phyloP scores from a whole-genome alignment of 345 rosid genomes.

The Psidium guajava region DNA sequence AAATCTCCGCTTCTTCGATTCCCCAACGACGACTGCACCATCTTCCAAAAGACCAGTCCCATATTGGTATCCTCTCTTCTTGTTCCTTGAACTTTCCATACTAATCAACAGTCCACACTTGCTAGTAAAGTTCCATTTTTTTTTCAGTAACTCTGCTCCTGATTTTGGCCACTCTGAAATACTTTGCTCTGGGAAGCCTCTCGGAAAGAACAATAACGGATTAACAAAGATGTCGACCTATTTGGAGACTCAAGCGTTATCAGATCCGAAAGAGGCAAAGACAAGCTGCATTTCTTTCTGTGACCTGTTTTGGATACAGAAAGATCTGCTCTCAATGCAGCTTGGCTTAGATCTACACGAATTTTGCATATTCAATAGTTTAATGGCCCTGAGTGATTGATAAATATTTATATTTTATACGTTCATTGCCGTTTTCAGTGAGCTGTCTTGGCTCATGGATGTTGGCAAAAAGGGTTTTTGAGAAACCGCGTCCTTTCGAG shows the following conservation, averaged over 20 bases:
- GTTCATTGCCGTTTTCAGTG: not conserved
- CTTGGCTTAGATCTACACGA: not conserved
- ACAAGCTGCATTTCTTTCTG: not conserved
- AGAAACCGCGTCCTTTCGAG: not conserved
- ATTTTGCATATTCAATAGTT: not conserved
- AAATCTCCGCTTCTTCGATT: conserved; percentile 59
- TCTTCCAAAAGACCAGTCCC: conserved; percentile 35
- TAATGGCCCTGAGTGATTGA: not conserved
- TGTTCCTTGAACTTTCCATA: conserved; percentile 65
- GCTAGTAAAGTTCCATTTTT: not conserved
- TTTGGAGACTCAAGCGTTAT: not conserved
- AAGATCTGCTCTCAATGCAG: not conserved
- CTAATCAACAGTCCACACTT: conserved; percentile 1
- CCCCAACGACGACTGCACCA: conserved; percentile 14
- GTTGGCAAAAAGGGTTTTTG: not conserved
- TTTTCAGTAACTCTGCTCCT: not conserved
- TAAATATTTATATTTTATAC: not conserved
- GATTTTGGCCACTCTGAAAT: not conserved
- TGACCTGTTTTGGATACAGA: not conserved
- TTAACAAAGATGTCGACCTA: not conserved
- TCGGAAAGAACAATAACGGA: not conserved
- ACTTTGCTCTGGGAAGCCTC: not conserved
- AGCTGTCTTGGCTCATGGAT: conserved; percentile 9
- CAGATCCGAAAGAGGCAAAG: not conserved
- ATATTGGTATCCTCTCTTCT: conserved; percentile 45